Evolutionary conservation across 202 grass and related monocot species (phyloP).

Genomic region (Dendrocalamus latiflorus): DNA sequence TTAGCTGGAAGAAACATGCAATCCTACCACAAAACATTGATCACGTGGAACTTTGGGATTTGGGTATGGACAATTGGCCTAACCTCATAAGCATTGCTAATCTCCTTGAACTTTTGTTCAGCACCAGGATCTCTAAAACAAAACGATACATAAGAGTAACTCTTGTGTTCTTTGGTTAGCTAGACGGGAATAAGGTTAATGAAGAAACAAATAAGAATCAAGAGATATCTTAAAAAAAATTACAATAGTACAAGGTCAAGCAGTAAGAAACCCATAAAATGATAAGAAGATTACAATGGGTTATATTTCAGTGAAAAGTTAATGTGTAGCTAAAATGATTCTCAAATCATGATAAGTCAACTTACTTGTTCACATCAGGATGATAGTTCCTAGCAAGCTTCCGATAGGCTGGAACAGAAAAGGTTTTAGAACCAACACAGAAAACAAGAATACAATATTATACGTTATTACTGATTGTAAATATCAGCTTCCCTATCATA

Average conservation of each 20-base stretch:
- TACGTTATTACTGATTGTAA: neutral
- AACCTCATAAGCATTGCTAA: conserved; percentile 98
- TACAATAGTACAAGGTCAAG: neutral
- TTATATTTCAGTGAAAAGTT: conserved; percentile 12
- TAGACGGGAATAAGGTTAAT: conserved; percentile 6
- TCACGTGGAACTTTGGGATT: neutral
- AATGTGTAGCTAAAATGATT: neutral
- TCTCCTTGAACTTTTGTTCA: conserved; percentile 95
- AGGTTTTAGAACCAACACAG: conserved; percentile 3
- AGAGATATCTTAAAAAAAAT: neutral
- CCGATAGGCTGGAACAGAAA: conserved; percentile 63
- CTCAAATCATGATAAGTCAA: neutral
- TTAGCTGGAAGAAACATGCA: conserved; percentile 11
- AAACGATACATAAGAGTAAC: conserved; percentile 19
- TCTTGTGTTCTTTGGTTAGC: neutral
- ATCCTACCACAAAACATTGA: neutral
- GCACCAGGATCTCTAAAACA: conserved; percentile 79
- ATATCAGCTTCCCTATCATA: neutral
- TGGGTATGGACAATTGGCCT: neutral
- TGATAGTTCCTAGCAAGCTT: conserved; percentile 94
- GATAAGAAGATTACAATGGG: neutral
- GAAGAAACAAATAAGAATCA: conserved; percentile 19
- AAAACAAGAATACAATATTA: neutral
- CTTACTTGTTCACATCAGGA: conserved; percentile 98
- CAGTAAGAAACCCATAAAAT: neutral